Evolutionary conservation across 441 rosid species (phyloP).

Genomic region (Brassica hybrid): DNA sequence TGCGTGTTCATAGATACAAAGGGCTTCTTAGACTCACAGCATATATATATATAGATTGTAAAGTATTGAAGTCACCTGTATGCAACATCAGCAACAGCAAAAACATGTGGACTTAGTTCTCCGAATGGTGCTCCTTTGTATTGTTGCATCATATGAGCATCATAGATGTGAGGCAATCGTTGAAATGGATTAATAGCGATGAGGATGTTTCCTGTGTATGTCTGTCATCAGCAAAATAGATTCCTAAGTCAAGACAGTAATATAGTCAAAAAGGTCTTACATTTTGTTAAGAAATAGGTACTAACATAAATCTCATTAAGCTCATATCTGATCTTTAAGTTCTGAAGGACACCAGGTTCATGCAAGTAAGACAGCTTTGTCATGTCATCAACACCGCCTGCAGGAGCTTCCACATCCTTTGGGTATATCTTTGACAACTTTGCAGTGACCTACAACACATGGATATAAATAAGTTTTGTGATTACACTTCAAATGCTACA

Average conservation of each 20-base stretch:
- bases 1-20: constrained; percentile 44
- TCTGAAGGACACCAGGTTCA: constrained; percentile 97
- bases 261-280: not conserved
- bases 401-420: constrained; percentile 92
- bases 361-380: constrained; percentile 95
- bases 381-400: constrained; percentile 99
- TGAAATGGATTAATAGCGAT: constrained; percentile 94
- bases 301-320: constrained; percentile 95
- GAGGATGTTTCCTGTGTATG: constrained; percentile 90
- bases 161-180: constrained; percentile 86
- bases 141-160: constrained; percentile 91
- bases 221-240: constrained; percentile 37
- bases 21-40: constrained; percentile 3
- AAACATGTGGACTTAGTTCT: constrained; percentile 82
- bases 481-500: not conserved
- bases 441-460: constrained; percentile 57
- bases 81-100: constrained; percentile 92
- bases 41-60: not conserved
- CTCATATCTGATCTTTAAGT: constrained; percentile 83
- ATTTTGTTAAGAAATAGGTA: constrained; percentile 9
- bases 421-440: constrained; percentile 81
- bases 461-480: not conserved
- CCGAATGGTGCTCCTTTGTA: constrained; percentile 95
- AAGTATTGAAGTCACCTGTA: constrained; percentile 58
- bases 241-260: not conserved